Evolutionary conservation across 371 early-diverging fungal species (phyloP).

Genomic region (Sporodiniella umbellata): DNA sequence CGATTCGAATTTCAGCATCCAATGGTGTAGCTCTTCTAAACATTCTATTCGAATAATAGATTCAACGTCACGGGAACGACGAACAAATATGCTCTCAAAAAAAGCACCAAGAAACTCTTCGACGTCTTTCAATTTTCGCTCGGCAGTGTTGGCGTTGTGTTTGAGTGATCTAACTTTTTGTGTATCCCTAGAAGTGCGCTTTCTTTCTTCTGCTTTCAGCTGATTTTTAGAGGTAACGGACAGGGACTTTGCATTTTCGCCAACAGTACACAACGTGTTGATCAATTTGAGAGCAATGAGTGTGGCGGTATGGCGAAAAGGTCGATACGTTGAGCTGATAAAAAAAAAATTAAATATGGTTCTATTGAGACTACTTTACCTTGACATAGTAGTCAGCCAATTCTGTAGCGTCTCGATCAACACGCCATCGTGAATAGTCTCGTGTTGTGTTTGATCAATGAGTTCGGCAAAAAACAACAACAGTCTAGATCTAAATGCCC

Average conservation of each 20-base stretch:
- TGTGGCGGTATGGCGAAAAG: constrained; percentile 90
- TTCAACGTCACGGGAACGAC: constrained; percentile 89
- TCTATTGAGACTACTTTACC: no score
- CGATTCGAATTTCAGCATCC: constrained; percentile 70
- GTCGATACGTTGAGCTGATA: constrained; percentile 72
- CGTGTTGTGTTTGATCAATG: constrained; percentile 58
- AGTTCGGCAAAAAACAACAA: constrained; percentile 60
- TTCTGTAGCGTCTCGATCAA: constrained; percentile 52
- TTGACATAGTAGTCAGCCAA: constrained; percentile 57
- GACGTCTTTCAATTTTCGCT: constrained; percentile 28
- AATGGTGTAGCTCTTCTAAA: constrained; percentile 71
- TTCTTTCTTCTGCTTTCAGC: constrained; percentile 31
- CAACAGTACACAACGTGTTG: constrained; percentile 56
- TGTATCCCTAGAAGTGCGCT: constrained; percentile 7
- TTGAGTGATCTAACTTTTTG: constrained; percentile 14
- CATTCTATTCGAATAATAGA: constrained; percentile 83
- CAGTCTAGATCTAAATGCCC: constrained; percentile 52
- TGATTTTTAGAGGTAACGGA: constrained; percentile 67
- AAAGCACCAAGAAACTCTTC: constrained; percentile 54
- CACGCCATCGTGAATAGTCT: constrained; percentile 57
- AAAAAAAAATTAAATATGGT: background rate
- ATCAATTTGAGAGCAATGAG: constrained; percentile 61
- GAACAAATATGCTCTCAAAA: constrained; percentile 81
- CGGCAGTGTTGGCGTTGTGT: constrained; percentile 12
- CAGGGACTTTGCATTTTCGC: constrained; percentile 54